Conservation (phyloP, 164 flowering plant genomes). For the Pachysandra terminalis region DNA sequence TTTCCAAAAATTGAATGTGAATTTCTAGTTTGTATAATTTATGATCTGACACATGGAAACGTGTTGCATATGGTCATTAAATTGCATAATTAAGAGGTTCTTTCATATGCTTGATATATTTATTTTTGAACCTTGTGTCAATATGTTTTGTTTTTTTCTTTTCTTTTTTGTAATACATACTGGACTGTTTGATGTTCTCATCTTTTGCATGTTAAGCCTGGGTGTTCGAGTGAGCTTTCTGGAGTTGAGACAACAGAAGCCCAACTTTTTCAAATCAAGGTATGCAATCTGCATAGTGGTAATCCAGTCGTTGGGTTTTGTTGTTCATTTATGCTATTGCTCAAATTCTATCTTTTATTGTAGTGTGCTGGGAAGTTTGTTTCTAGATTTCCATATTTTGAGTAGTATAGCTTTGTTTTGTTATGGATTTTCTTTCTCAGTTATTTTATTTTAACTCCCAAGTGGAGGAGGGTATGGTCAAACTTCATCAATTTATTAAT, state of each 20-base stretch:
- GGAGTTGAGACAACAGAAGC: slow-evolving; percentile 54
- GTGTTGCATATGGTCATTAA: background rate
- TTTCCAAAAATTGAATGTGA: background rate
- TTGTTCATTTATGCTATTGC: background rate
- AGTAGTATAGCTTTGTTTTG: no score
- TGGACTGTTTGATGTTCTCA: background rate
- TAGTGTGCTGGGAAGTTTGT: no score
- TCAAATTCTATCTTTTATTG: background rate
- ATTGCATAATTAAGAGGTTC: background rate
- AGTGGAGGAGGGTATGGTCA: no score
- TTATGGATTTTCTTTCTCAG: no score
- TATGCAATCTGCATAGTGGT: slow-evolving; percentile 14
- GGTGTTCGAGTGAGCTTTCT: slow-evolving; percentile 89
- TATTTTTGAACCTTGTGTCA: background rate
- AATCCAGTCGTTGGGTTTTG: background rate
- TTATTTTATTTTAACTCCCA: no score
- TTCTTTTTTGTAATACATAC: background rate
- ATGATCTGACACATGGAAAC: background rate
- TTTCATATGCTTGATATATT: background rate
- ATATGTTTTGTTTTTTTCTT: background rate
- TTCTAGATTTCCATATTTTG: no score
- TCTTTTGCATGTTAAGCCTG: slow-evolving; percentile 61
- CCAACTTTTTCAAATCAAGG: slow-evolving; percentile 86
- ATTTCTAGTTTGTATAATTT: no score
- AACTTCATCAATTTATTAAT: no score